Evolutionary conservation across 2,329 filamentous ascomycete genomes (phyloP).

Genomic region (Claviceps humidiphila): DNA sequence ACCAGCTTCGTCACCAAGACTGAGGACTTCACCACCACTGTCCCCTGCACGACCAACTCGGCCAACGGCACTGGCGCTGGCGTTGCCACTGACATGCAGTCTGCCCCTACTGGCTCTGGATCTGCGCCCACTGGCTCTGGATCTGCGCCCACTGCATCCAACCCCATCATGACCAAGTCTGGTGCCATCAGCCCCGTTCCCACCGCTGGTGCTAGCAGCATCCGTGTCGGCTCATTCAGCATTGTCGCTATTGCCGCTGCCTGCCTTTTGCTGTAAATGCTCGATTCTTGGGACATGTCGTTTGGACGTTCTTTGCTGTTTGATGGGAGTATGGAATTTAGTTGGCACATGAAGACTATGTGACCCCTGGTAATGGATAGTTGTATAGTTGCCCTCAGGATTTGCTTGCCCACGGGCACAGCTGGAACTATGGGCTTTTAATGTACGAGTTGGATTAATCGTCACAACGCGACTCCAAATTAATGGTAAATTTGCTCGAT

Average conservation of each 20-base stretch:
- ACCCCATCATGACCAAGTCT: conserved; percentile 3
- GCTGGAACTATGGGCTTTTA: conserved; percentile 6
- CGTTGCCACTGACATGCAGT: neutral
- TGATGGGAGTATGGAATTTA: neutral
- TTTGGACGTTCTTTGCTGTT: neutral
- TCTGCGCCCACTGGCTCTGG: neutral
- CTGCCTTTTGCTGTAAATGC: conserved; percentile 30
- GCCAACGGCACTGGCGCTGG: conserved; percentile 9
- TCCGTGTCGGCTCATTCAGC: conserved; percentile 25
- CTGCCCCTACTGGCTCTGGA: neutral
- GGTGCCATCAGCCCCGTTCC: conserved; percentile 7
- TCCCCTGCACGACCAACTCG: conserved; percentile 9
- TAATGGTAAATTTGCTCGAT: no score
- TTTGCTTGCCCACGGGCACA: conserved; percentile 12
- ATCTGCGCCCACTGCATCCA: neutral
- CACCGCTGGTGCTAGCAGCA: conserved; percentile 13
- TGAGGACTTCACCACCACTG: conserved; percentile 3
- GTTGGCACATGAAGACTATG: conserved; percentile 2
- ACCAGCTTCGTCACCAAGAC: conserved; percentile 5
- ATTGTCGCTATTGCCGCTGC: conserved; percentile 27
- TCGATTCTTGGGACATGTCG: neutral
- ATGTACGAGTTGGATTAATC: neutral
- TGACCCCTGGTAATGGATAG: conserved; percentile 10
- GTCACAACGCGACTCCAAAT: neutral
- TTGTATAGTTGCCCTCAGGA: conserved; percentile 15